Percentiles rank a stretch among this genome's conserved stretches.
phyloP scores from a whole-genome alignment of 2,329 filamentous ascomycete genomes.

The Colletotrichum sp. region DNA sequence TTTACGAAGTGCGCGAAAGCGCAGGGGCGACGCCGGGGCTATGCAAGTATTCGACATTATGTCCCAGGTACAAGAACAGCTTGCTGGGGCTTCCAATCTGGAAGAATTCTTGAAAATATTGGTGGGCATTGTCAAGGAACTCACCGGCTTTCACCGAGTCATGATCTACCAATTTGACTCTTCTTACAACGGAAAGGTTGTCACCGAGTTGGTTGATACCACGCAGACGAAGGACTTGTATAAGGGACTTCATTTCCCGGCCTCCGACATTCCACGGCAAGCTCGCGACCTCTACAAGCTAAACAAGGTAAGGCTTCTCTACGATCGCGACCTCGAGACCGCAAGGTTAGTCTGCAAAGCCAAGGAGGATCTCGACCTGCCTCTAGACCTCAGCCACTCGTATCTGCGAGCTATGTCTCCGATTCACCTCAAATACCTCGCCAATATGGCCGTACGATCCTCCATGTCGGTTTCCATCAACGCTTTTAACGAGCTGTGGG shows the following conservation, averaged over 20 bases:
- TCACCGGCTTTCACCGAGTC: conserved; percentile 89
- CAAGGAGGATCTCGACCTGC: conserved; percentile 72
- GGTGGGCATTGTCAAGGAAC: conserved; percentile 84
- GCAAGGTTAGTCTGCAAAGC: conserved; percentile 82
- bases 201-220: conserved; percentile 85
- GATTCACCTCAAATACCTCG: conserved; percentile 85
- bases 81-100: conserved; percentile 73
- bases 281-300: conserved; percentile 87
- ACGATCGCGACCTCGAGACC: conserved; percentile 81
- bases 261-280: conserved; percentile 84
- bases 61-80: conserved; percentile 88
- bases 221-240: conserved; percentile 81
- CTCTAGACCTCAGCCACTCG: conserved; percentile 82
- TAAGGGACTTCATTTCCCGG: conserved; percentile 87
- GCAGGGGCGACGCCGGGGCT: conserved; percentile 77
- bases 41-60: conserved; percentile 94
- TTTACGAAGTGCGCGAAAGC: conserved; percentile 74
- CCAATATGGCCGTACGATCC: conserved; percentile 88
- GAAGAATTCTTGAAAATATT: conserved; percentile 79
- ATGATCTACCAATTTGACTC: conserved; percentile 94
- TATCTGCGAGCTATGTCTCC: conserved; percentile 91
- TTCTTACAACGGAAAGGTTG: conserved; percentile 82
- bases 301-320: conserved; percentile 87
- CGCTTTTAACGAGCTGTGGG: conserved; percentile 85
- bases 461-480: conserved; percentile 96